Percentiles rank a stretch among this genome's conserved stretches.
Conservation (phyloP, 1,139 yeast species). For the Protomyces gravidus region DNA sequence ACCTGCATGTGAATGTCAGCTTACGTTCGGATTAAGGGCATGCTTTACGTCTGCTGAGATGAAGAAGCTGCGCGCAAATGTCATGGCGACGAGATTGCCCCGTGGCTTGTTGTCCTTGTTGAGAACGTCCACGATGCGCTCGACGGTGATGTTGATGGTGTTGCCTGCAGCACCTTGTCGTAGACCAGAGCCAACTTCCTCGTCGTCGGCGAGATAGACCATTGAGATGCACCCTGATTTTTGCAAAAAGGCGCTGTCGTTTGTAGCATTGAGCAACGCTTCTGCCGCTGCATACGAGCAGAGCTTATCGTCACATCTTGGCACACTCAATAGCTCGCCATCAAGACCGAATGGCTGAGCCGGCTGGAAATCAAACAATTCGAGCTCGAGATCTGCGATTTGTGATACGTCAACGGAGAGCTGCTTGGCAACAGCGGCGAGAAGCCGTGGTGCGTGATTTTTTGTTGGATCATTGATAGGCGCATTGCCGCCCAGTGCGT, state of each 20-base stretch:
- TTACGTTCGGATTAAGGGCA: constrained; percentile 82
- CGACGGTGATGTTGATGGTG: constrained; percentile 69
- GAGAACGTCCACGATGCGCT: constrained; percentile 56
- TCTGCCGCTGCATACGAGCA: constrained; percentile 78
- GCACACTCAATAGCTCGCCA: constrained; percentile 83
- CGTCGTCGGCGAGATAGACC: constrained; percentile 83
- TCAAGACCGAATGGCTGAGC: constrained; percentile 83
- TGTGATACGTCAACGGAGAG: constrained; percentile 48
- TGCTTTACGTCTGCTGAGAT: constrained; percentile 93
- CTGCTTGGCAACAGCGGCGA: constrained; percentile 67
- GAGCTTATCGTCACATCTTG: constrained; percentile 85
- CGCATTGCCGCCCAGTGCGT: constrained; percentile 2
- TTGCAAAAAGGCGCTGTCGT: constrained; percentile 55
- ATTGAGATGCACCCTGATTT: constrained; percentile 54
- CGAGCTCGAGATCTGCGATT: constrained; percentile 80
- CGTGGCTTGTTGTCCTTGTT: constrained; percentile 50
- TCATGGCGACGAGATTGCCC: constrained; percentile 37
- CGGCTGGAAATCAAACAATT: constrained; percentile 77
- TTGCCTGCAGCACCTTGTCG: constrained; percentile 96
- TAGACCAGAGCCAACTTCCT: constrained; percentile 83
- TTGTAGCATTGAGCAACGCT: constrained; percentile 51
- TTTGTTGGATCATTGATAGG: constrained; percentile 45
- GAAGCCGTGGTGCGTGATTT: constrained; percentile 63
- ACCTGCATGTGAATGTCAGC: constrained; percentile 31
- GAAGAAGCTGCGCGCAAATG: constrained; percentile 66